Base-by-base conservation (phyloP, 2,329 filamentous ascomycete genomes). In the Diaporthe vaccinii region DNA sequence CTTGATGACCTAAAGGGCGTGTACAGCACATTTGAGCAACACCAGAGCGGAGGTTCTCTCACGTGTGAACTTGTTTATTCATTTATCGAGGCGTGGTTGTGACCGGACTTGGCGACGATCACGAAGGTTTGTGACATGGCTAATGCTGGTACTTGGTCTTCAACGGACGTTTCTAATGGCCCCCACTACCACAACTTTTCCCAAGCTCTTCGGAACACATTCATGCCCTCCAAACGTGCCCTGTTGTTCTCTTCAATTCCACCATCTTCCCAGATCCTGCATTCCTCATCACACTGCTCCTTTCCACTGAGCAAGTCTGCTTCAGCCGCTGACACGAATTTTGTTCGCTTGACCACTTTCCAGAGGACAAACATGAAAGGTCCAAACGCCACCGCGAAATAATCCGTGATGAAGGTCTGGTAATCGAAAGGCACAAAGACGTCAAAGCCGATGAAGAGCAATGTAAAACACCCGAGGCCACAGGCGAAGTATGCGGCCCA, bases 311-410 rank as follows among this genome's bases (percentile, higher is more conserved):
- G 80, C 44, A 92, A 79, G 81, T 93, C 90, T 0, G 89, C 86
- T 44, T 91, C 88, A 20, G 87, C 82, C 0, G 87, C 83, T 65
- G 83, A 84, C 67, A 86, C 80, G 77, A 85, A 86, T 77, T 88
- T 89, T 0, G 90, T 91, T 79, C 84, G 86, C 80, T 91, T 89
- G 76, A 88, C 62, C 4, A 91, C 28, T 81, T 93, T 93, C 89
- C 90, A 92, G 2, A 86, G 87, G 9, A 91, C 62, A 79, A 88
- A 92, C 31, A 93, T 82, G 20, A 80, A 76, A n/a, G 84, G 75
- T 74, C 84, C 86, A 61, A 86, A 83, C 2, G 82, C 81, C 25
- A 87, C 79, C 0, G 82, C 84, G 71, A 87, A 84, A 76, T 88
- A 88, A 2, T 82, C 82, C 3, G 86, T 83, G 25, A 88, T 76